Evolutionary conservation across 345 rosid species (phyloP).

Genomic region (Eucalyptus coolabah): DNA sequence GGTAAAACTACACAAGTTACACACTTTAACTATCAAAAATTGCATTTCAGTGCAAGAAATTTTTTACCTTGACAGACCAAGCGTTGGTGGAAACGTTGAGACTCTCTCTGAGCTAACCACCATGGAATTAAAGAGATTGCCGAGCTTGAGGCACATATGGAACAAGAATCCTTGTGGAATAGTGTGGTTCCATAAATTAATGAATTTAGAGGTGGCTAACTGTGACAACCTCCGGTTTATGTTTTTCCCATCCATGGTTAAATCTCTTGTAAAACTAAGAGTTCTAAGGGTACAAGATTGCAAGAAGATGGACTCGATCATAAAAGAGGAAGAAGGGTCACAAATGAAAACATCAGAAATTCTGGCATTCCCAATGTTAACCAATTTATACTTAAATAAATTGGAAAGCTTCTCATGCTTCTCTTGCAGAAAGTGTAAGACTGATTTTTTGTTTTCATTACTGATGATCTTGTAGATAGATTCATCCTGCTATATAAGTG

Average conservation of each 20-base stretch:
- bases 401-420: not conserved
- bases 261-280: not conserved
- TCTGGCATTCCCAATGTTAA: not conserved
- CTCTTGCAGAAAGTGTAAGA: not conserved
- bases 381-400: rapidly evolving
- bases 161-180: not conserved
- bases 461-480: not conserved
- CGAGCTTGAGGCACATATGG: not conserved
- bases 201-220: not conserved
- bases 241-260: not conserved
- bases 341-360: not conserved
- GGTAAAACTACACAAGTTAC: not conserved
- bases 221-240: not conserved
- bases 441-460: not conserved
- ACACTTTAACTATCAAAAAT: not conserved
- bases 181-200: not conserved
- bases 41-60: not conserved
- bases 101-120: not conserved
- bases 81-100: not conserved
- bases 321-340: not conserved
- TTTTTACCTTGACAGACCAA: not conserved
- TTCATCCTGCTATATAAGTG: not conserved
- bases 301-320: not conserved
- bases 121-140: not conserved
- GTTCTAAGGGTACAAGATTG: not conserved